These are phyloP conservation scores for Aphanomyces invadans DNA, from an alignment of 352 stramenopile species.

Conservation along the genomic window DNA sequence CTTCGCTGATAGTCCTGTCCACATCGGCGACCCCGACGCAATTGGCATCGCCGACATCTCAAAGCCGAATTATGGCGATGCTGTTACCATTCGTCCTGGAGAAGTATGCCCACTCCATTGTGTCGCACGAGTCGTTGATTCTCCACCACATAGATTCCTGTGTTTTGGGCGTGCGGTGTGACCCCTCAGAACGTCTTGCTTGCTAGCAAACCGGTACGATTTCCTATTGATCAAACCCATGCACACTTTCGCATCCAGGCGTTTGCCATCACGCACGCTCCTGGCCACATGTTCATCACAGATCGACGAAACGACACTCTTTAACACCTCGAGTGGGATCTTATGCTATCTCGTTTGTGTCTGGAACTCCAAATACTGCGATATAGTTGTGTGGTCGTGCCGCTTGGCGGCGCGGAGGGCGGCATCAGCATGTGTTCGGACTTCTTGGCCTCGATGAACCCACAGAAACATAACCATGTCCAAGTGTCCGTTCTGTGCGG, in stretches of 20 bases:
- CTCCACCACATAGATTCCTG: slow-evolving; percentile 24
- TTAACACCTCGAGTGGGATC: background rate
- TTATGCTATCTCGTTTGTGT: background rate
- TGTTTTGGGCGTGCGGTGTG: slow-evolving; percentile 82
- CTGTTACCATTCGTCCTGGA: slow-evolving; percentile 39
- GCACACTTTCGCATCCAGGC: slow-evolving; percentile 27
- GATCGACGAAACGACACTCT: slow-evolving; percentile 38
- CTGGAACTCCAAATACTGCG: slow-evolving; percentile 2
- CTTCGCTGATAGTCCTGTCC: too few species aligned
- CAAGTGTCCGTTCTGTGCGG: background rate
- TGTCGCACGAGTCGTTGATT: too few species aligned
- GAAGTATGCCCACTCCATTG: slow-evolving; percentile 48
- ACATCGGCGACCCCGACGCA: slow-evolving; percentile 40
- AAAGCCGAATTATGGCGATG: slow-evolving; percentile 58
- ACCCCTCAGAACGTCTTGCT: slow-evolving; percentile 68
- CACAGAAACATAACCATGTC: slow-evolving; percentile 5
- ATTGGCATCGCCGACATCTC: slow-evolving; percentile 56
- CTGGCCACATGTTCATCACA: slow-evolving; percentile 78
- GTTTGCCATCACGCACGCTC: slow-evolving; percentile 67
- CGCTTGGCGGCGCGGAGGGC: background rate
- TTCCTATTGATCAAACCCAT: too few species aligned
- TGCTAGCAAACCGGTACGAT: slow-evolving; percentile 29
- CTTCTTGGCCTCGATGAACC: background rate
- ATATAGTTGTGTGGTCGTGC: background rate
- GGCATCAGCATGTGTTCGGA: background rate